Evolutionary conservation across 805 yeast species (phyloP).

Genomic region (Kodamaea fukazawae): DNA sequence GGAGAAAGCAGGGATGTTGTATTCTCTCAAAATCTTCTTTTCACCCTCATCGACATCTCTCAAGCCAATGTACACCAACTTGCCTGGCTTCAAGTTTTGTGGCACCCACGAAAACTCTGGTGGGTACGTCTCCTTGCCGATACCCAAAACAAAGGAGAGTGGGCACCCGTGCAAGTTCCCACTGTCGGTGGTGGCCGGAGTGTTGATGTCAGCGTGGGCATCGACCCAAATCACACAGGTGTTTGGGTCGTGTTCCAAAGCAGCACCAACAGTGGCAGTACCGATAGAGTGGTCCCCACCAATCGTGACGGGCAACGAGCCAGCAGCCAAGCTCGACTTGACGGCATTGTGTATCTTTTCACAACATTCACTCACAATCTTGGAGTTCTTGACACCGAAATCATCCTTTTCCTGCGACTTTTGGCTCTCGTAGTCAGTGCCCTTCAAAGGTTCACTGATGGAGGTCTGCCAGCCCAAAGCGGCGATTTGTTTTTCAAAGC

Average conservation of each 20-base stretch:
- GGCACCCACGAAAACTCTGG: constrained; percentile 82
- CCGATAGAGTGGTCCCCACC: constrained; percentile 99
- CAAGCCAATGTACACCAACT: constrained; percentile 88
- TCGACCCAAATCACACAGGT: constrained; percentile 94
- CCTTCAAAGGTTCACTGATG: constrained; percentile 53
- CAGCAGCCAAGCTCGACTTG: constrained; percentile 42
- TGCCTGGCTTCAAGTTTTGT: constrained; percentile 57
- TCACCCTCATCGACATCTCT: constrained; percentile 92
- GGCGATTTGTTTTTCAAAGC: constrained; percentile 61
- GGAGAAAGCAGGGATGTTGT: constrained; percentile 78
- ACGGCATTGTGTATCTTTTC: constrained; percentile 62
- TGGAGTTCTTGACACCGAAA: constrained; percentile 68
- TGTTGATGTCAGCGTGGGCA: constrained; percentile 96
- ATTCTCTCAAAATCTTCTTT: constrained; percentile 64
- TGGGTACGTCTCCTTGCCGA: constrained; percentile 66
- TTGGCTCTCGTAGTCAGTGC: constrained; percentile 41
- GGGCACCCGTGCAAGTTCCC: constrained; percentile 98
- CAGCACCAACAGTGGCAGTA: constrained; percentile 87
- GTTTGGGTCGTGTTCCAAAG: constrained; percentile 74
- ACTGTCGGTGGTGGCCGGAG: constrained; percentile 75
- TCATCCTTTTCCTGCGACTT: constrained; percentile 44
- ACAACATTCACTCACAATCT: constrained; percentile 73
- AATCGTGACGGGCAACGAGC: constrained; percentile 70
- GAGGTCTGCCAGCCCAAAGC: constrained; percentile 70
- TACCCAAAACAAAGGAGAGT: constrained; percentile 83